Evolutionary conservation across 352 stramenopile genomes (phyloP), one percentile per base, ranked within the genome.

Genomic region (Pythium oligandrum): DNA sequence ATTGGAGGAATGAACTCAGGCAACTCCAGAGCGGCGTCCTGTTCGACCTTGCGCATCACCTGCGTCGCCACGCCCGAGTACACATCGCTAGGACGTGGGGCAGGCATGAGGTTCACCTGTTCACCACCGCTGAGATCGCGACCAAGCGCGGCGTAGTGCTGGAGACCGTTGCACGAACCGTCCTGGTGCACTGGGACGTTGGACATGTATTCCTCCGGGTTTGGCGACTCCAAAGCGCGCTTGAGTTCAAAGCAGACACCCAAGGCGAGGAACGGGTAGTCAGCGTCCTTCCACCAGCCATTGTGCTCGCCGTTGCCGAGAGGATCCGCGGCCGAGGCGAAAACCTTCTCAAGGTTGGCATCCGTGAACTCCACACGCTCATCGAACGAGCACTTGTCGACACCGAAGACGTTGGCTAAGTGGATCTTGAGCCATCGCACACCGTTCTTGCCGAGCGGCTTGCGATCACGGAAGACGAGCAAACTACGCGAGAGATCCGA

Each of bases 381-480:
- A 43, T 98, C 96, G 49, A 99, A 98, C 39, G 93, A 98, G 54
- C 98, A 97, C 75, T 95, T 95, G 66, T 95, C 83, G 33, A 93
- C 82, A 54, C 83, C 83, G 52, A 89, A 93, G 11, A 93, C 76
- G 58, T 90, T 91, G 31, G 84, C 95, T 44, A 99, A 62, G 62
- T 99, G 96, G 30, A 99, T 97, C 73, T 99, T 99, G 58, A 99
- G 86, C 98, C 98, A 99, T 48, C 93, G 94, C 4, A 99, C 71
- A 4, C 98, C 98, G 46, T 86, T 71, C 48, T 92, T 77, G 8
- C 97, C 96, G 9, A 99, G 74, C 4, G 90, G 93, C 63, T 98
- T 98, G 32, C 81, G 80, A 37, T 98, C 78, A 10, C 92, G 88
- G 79, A 99, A 99, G 39, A 87, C 85, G 0, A 99, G 73, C 56